Conservation (phyloP, 768 basidiomycete genomes). For the Boletus barrowsii region DNA sequence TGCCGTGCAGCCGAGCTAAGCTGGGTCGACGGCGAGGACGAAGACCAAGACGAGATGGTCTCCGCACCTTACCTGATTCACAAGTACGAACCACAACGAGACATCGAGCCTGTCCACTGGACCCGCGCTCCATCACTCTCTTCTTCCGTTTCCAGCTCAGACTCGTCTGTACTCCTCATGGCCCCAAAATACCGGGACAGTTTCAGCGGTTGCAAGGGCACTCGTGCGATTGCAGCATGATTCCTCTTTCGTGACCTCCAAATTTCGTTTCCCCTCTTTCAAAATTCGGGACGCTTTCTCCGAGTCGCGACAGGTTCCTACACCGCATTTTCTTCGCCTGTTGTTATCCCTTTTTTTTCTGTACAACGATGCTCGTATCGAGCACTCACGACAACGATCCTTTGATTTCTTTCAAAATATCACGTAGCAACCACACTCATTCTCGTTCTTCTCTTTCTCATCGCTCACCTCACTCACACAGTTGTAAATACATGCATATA, state of each 20-base stretch:
- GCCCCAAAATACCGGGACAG: slow-evolving; percentile 20
- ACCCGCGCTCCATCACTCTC: slow-evolving; percentile 18
- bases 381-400: slow-evolving; percentile 25
- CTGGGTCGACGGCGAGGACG: slow-evolving; percentile 28
- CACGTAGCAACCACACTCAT: slow-evolving; percentile 27
- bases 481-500: slow-evolving; percentile 38
- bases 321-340: slow-evolving; percentile 8
- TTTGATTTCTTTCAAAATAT: slow-evolving; percentile 3
- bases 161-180: slow-evolving; percentile 32
- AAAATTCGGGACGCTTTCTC: slow-evolving; percentile 23
- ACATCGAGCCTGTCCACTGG: slow-evolving; percentile 10
- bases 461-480: slow-evolving; percentile 28
- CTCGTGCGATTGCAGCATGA: slow-evolving; percentile 15
- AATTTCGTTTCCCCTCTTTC: background rate
- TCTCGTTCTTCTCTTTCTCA: slow-evolving; percentile 8
- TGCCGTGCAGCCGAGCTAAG: slow-evolving; percentile 28
- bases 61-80: slow-evolving; percentile 18
- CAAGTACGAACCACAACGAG: slow-evolving; percentile 13
- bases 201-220: slow-evolving; percentile 3
- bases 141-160: slow-evolving; percentile 23
- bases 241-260: background rate
- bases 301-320: slow-evolving; percentile 15
- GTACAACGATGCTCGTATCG: slow-evolving; percentile 15
- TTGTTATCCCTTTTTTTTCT: background rate
- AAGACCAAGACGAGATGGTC: slow-evolving; percentile 16